Evolutionary conservation across 192 early-diverging fungal genomes (phyloP).

Genomic region (Tieghemiomyces parasiticus): DNA sequence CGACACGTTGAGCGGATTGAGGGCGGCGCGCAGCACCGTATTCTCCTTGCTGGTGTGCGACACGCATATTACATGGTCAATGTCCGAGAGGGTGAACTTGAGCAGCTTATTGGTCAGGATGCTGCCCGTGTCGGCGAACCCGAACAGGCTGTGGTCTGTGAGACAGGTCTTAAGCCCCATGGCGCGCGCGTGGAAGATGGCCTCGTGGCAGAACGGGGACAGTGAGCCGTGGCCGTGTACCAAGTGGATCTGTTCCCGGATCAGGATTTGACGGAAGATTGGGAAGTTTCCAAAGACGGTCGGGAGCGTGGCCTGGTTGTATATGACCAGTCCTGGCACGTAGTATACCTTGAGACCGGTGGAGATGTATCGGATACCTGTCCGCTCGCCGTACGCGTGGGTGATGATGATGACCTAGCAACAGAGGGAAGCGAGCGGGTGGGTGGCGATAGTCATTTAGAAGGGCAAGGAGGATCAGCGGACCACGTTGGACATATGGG

Average conservation of each 20-base stretch:
- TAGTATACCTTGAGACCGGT: conserved; percentile 95
- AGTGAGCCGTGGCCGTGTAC: conserved; percentile 97
- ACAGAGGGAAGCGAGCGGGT: not conserved
- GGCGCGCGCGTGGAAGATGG: conserved; percentile 85
- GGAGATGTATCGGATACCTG: conserved; percentile 80
- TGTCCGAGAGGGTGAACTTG: conserved; percentile 92
- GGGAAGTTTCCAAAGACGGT: conserved; percentile 86
- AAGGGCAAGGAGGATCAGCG: too few species aligned
- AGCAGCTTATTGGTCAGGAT: conserved; percentile 94
- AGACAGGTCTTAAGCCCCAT: conserved; percentile 90
- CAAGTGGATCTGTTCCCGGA: conserved; percentile 82
- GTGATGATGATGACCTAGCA: conserved; percentile 78
- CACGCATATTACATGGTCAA: conserved; percentile 95
- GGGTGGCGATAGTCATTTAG: not conserved
- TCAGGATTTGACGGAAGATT: conserved; percentile 77
- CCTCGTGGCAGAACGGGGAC: conserved; percentile 87
- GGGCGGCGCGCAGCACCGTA: conserved; percentile 83
- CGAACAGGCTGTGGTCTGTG: conserved; percentile 95
- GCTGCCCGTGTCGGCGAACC: conserved; percentile 84
- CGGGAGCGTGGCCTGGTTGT: conserved; percentile 77
- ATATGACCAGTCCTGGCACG: conserved; percentile 68
- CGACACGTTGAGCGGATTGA: conserved; percentile 78
- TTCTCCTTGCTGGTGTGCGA: conserved; percentile 99
- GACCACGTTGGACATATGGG: too few species aligned
- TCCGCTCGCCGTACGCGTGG: conserved; percentile 67